phyloP scores from a whole-genome alignment of 2,329 filamentous ascomycete genomes.

The Alternaria ventricosa region DNA sequence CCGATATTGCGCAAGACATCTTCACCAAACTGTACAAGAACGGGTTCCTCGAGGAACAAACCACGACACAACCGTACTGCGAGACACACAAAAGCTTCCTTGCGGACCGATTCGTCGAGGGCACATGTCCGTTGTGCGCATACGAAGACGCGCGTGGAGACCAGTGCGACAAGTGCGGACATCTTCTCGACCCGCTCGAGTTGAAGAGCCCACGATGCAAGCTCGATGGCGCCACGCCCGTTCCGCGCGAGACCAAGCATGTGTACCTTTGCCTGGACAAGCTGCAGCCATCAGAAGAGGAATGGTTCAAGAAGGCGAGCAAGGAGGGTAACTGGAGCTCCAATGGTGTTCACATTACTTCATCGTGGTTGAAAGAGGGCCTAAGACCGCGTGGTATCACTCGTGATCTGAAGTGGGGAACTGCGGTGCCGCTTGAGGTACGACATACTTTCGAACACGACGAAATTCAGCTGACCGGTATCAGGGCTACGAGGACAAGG shows the following conservation, averaged over 20 bases:
- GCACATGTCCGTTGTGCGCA: slow-evolving; percentile 74
- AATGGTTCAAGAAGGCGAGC: slow-evolving; percentile 78
- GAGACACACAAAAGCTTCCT: slow-evolving; percentile 63
- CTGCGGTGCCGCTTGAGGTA: slow-evolving; percentile 61
- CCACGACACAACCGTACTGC: slow-evolving; percentile 90
- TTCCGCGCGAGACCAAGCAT: slow-evolving; percentile 84
- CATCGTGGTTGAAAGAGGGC: slow-evolving; percentile 83
- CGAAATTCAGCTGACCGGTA: slow-evolving; percentile 10
- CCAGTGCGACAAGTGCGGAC: slow-evolving; percentile 61
- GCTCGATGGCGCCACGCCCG: slow-evolving; percentile 81
- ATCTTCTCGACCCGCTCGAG: slow-evolving; percentile 57
- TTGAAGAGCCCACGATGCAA: slow-evolving; percentile 77
- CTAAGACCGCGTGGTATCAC: slow-evolving; percentile 88
- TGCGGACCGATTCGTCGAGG: slow-evolving; percentile 74
- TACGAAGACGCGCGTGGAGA: slow-evolving; percentile 61
- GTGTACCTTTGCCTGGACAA: slow-evolving; percentile 87
- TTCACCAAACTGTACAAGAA: slow-evolving; percentile 89
- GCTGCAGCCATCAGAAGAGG: slow-evolving; percentile 76
- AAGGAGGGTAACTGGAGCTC: slow-evolving; percentile 77
- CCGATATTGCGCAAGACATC: slow-evolving; percentile 89
- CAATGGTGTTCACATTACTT: slow-evolving; percentile 78
- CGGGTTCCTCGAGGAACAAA: slow-evolving; percentile 84
- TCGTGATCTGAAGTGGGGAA: slow-evolving; percentile 90
- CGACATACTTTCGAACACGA: not conserved
- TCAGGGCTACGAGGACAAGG: slow-evolving; percentile 71